A percentile compares a stretch with the other conserved stretches of the same genome.
These are phyloP conservation scores for Simplicillium aogashimaense DNA, from an alignment of 2,329 filamentous ascomycete genomes.

Conservation along the genomic window DNA sequence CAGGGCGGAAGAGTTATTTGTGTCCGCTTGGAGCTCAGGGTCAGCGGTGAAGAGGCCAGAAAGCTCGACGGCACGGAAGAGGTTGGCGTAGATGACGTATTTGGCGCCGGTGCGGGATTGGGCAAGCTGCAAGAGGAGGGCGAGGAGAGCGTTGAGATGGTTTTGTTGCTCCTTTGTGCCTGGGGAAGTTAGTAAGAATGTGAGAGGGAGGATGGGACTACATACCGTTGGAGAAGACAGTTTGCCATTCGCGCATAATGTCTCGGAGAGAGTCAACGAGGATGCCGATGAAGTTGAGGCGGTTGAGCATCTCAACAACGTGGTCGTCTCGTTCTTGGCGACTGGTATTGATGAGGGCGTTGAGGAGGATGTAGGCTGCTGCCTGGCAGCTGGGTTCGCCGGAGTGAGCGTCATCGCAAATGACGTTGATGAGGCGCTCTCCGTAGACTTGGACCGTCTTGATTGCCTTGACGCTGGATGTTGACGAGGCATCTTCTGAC, in stretches of 20 bases:
- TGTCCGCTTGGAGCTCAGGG: constrained; percentile 79
- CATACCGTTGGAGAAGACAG: constrained; percentile 33
- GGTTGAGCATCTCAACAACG: constrained; percentile 69
- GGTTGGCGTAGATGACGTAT: constrained; percentile 77
- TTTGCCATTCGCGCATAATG: constrained; percentile 63
- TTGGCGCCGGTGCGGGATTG: constrained; percentile 79
- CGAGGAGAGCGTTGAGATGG: constrained; percentile 61
- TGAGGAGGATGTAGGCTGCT: constrained; percentile 76
- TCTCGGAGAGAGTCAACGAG: constrained; percentile 79
- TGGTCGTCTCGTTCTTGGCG: constrained; percentile 61
- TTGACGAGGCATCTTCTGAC: constrained; percentile 38
- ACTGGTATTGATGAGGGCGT: constrained; percentile 64
- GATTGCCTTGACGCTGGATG: constrained; percentile 50
- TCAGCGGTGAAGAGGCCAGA: constrained; percentile 84
- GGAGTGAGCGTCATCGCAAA: constrained; percentile 88
- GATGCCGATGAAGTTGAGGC: constrained; percentile 84
- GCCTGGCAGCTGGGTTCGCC: constrained; percentile 75
- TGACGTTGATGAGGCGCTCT: constrained; percentile 69
- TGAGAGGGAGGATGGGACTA: too few relatives aligned
- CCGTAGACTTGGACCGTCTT: constrained; percentile 62
- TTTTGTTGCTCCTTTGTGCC: constrained; percentile 31
- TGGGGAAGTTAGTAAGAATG: too few relatives aligned
- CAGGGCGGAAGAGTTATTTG: constrained; percentile 59
- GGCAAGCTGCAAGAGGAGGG: constrained; percentile 73
- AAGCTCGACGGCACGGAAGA: constrained; percentile 71